Percentiles rank a stretch among this genome's conserved stretches.
Conservation (phyloP, 768 basidiomycete genomes). For the Termitomyces sp. region DNA sequence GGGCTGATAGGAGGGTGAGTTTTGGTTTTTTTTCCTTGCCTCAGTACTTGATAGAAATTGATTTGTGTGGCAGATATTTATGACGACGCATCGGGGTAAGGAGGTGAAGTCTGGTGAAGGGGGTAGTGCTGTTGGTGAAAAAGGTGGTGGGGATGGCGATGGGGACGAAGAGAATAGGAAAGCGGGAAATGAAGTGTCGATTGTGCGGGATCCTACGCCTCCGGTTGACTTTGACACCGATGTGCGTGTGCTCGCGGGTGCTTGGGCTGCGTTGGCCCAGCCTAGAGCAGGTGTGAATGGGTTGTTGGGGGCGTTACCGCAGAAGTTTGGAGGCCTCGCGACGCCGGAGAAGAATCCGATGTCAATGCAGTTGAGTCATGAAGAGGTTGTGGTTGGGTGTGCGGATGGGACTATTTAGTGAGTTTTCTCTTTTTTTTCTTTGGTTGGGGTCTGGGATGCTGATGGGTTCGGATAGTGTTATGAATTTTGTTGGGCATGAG, state of each 20-base stretch:
- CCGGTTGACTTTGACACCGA: slow-evolving; percentile 59
- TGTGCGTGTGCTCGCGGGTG: slow-evolving; percentile 64
- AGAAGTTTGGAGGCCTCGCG: slow-evolving; percentile 71
- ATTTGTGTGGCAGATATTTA: slow-evolving; percentile 51
- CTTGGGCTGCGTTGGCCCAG: slow-evolving; percentile 56
- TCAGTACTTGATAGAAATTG: neutral
- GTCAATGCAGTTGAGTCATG: slow-evolving; percentile 89
- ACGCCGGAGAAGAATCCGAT: slow-evolving; percentile 92
- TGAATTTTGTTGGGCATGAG: slow-evolving; percentile 33
- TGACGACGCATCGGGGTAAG: slow-evolving; percentile 75
- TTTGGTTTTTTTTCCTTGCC: slow-evolving; percentile 3
- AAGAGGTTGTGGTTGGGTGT: slow-evolving; percentile 88
- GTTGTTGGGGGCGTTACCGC: slow-evolving; percentile 53
- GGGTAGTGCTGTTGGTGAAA: slow-evolving; percentile 19
- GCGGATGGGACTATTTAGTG: slow-evolving; percentile 91
- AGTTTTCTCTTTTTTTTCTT: slow-evolving; percentile 25
- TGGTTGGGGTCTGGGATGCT: slow-evolving; percentile 1
- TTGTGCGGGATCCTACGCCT: slow-evolving; percentile 15
- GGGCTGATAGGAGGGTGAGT: slow-evolving; percentile 76
- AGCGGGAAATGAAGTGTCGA: neutral
- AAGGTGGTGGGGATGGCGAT: slow-evolving; percentile 16
- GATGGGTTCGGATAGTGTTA: slow-evolving; percentile 17
- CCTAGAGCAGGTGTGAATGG: slow-evolving; percentile 43
- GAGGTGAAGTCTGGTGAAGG: slow-evolving; percentile 18
- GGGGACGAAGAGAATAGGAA: slow-evolving; percentile 16